These are phyloP conservation scores for Penicillium sp. DNA, from an alignment of 2,329 filamentous ascomycete genomes.

Conservation along the genomic window DNA sequence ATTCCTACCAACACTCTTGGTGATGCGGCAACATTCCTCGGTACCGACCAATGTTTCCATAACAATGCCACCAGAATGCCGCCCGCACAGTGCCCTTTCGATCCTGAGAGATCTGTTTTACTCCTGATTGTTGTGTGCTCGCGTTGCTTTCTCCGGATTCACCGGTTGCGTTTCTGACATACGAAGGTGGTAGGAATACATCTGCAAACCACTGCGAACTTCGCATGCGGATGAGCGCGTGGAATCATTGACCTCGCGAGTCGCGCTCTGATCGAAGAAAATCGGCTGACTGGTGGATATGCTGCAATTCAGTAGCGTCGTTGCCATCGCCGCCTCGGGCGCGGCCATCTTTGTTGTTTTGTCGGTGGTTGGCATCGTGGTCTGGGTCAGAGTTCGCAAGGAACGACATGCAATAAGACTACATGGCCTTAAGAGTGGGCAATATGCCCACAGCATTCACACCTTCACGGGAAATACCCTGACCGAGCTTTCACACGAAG, in stretches of 20 bases:
- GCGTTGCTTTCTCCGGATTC: constrained; percentile 1
- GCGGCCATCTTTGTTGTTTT: constrained; percentile 34
- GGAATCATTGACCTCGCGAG: background rate
- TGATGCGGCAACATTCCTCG: constrained; percentile 34
- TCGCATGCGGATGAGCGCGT: constrained; percentile 11
- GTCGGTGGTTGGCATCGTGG: constrained; percentile 31
- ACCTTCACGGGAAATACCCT: constrained; percentile 28
- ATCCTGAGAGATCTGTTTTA: constrained; percentile 5
- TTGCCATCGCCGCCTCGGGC: constrained; percentile 36
- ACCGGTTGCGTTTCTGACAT: background rate
- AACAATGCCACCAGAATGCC: constrained; percentile 26
- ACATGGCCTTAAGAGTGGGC: constrained; percentile 23
- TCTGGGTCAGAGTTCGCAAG: constrained; percentile 37
- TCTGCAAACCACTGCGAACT: background rate
- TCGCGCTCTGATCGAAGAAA: background rate
- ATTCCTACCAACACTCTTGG: constrained; percentile 29
- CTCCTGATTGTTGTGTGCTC: background rate
- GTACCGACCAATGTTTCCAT: constrained; percentile 23
- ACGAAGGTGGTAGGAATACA: background rate
- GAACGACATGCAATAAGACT: constrained; percentile 30
- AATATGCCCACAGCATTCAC: constrained; percentile 19
- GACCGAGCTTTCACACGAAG: constrained; percentile 32
- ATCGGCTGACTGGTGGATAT: constrained; percentile 23
- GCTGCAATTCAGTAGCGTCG: constrained; percentile 31
- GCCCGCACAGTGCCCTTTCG: background rate